Evolutionary conservation across 768 basidiomycete species (phyloP).

Genomic region (Cystofilobasidium macerans): DNA sequence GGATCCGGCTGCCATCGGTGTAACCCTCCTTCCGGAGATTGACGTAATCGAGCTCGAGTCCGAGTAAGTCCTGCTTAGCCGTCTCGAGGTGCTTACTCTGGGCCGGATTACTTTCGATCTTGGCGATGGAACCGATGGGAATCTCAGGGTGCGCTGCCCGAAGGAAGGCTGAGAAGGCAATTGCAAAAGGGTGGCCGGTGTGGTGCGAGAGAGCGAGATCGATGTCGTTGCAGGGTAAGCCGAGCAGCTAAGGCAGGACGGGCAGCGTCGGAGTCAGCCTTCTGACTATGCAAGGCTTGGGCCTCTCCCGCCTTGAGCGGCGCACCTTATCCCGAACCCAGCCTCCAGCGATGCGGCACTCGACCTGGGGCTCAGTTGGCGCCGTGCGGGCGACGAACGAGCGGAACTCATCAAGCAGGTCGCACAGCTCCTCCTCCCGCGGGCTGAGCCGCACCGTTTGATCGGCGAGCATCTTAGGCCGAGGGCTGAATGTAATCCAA

Average conservation of each 20-base stretch:
- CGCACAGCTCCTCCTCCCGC: constrained; percentile 58
- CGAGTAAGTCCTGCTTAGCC: constrained; percentile 68
- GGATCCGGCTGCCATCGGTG: constrained; percentile 74
- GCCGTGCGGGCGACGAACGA: constrained; percentile 45
- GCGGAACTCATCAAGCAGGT: constrained; percentile 69
- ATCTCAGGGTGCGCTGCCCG: constrained; percentile 37
- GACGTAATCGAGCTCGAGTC: constrained; percentile 79
- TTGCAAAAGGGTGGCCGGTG: constrained; percentile 83
- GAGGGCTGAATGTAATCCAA: too few species aligned
- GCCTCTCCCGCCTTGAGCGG: too few species aligned
- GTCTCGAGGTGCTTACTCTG: constrained; percentile 98
- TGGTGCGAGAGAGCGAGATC: constrained; percentile 81
- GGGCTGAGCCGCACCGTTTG: constrained; percentile 9
- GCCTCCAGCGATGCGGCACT: constrained; percentile 87
- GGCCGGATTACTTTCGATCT: constrained; percentile 85
- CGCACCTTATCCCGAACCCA: constrained; percentile 97
- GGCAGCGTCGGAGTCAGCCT: too few species aligned
- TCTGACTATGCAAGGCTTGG: too few species aligned
- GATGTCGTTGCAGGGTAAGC: constrained; percentile 73
- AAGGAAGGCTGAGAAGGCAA: constrained; percentile 57
- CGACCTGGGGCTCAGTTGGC: constrained; percentile 45
- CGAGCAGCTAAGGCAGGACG: constrained; percentile 52
- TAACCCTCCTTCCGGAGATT: constrained; percentile 90
- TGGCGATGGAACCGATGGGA: constrained; percentile 47
- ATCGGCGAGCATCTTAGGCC: constrained; percentile 20